Conservation (phyloP, 179 eudicot genomes). For the Heliamphora ciliata region DNA sequence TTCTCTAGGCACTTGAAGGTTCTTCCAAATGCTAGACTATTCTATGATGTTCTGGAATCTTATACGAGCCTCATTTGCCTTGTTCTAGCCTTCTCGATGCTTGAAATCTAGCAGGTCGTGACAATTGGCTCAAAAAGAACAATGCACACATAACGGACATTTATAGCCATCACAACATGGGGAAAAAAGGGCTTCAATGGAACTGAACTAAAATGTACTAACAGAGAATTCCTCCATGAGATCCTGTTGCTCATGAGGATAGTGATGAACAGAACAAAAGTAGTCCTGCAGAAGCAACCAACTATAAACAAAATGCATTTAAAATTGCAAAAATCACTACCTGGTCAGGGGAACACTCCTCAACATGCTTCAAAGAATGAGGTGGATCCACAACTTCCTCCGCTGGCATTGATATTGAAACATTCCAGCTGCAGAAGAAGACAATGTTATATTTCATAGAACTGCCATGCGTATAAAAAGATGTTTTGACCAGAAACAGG, state of each 20-base stretch:
- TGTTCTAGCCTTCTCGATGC: no score
- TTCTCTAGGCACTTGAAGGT: no score
- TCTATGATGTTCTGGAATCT: no score
- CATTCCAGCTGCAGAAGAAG: constrained; percentile 70
- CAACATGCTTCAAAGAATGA: constrained; percentile 59
- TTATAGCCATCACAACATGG: neutral
- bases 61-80: no score
- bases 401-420: constrained; percentile 66
- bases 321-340: constrained; percentile 21
- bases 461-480: neutral
- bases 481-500: neutral
- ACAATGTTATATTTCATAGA: constrained; percentile 6
- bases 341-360: constrained; percentile 64
- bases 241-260: neutral
- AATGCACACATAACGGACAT: neutral
- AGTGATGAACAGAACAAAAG: neutral
- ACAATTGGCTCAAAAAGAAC: neutral
- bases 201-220: neutral
- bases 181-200: neutral
- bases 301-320: neutral
- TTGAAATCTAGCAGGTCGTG: neutral
- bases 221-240: neutral
- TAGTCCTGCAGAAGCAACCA: neutral
- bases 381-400: constrained; percentile 59
- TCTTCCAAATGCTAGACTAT: no score